Evolutionary conservation across 2,329 filamentous ascomycete species (phyloP), one percentile per base, ranked within the genome.

Genomic region (Fusarium sp.): DNA sequence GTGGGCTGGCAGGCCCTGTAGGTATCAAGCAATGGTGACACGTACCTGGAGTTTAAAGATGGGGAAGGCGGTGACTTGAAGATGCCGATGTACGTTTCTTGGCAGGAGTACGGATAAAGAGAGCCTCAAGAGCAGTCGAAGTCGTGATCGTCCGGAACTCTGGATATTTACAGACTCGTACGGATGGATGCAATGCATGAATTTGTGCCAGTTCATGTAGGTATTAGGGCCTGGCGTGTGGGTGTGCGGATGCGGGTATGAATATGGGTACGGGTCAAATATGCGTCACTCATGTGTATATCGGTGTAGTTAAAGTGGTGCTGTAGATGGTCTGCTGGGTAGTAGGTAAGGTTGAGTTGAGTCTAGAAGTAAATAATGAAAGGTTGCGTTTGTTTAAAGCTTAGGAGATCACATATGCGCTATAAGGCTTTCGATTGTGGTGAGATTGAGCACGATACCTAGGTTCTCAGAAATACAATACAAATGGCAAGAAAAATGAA

Each of bases 141-240:
- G 27, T 30, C 10, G 27, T 30, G 27, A 30, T 30, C 27, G 10
- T 13, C 10, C 11, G 27, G 27, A 30, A 30, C 27, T 30, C 50
- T 33, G n/a, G 48, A 32, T 25, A 44, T 60, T 56, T 62, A 45
- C 40, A 33, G 19, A 35, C 48, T 50, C 45, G 15, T 11, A 44
- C n/a, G 27, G 11, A 27, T 27, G 25, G 10, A 30, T 30, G 27
- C 27, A 20, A 62, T 64, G 45, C 59, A 56, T 57, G 63, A 72
- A 73, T 73, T 72, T 73, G 65, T 71, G 69, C 62, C 68, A 67
- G 67, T 73, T 70, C 67, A 71, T 68, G 67, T 67, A 71, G 45
- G 62, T 73, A 72, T 73, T 73, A 73, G 71, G 71, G 71, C 71
- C 71, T 65, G 71, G 51, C 54, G 67, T 73, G 71, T 73, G 71